Base-by-base conservation (phyloP, 2,329 filamentous ascomycete genomes). In the Calycina marina region DNA sequence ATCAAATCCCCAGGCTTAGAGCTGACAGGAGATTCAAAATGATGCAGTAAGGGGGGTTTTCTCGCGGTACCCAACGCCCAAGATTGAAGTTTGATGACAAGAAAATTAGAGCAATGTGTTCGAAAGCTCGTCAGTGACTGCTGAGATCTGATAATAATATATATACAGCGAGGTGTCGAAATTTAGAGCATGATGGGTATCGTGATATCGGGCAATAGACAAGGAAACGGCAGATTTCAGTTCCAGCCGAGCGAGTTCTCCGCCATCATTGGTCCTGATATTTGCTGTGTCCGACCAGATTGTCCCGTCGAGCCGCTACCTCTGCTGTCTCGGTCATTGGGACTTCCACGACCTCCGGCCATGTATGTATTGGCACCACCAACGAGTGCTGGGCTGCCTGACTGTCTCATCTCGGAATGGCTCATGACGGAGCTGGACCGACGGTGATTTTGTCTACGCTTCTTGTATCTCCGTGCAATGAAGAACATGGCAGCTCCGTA, bases 221-320 rank as follows among this genome's bases (percentile, higher is more conserved):
- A 37, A 29, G 32, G 36, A 34, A 25, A 33, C 27, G 27, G 36
- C 9, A 36, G 30, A 18, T 11, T 48, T 69, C 62, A 82, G 55
- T 79, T 80, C 77, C 77, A 83, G 44, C 77, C 77, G 46, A 83
- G 62, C 33, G 75, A 80, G 59, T 83, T 83, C 57, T 81, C 77
- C 9, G 76, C 72, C 73, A 79, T 79, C 46, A 82, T 73, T 4
- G 77, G 77, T 35, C 73, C 75, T 35, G 72, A 78, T 49, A 83
- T 82, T 54, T 74, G 71, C 49, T 74, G 68, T 34, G 74, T 76
- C 40, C 76, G 61, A 34, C 71, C 65, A 43, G 51, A 54, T 37
- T 51, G 54, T 13, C 52, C 51, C 15, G 43, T 39, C 33, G 49
- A 46, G 32, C 67, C 67, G 43, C 65, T 68, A 38, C 73, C 69